Conservation (phyloP, 75 land plant genomes). For the Adiantum capillusveneris region DNA sequence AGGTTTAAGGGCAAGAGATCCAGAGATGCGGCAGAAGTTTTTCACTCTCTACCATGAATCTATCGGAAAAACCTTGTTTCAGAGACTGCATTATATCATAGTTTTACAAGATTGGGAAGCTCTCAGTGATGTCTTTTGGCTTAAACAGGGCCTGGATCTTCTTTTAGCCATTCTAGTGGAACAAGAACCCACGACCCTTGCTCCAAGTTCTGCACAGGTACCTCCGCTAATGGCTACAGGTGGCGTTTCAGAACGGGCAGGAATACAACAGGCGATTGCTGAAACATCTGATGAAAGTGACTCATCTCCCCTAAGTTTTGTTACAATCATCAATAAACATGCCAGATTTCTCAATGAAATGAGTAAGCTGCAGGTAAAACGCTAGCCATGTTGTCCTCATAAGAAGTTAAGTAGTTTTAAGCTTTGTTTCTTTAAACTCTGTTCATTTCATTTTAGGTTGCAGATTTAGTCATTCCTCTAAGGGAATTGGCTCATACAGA, state of each 20-base stretch:
- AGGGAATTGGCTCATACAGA: slow-evolving; percentile 93
- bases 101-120: slow-evolving; percentile 99
- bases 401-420: slow-evolving; percentile 4
- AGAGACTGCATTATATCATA: slow-evolving; percentile 84
- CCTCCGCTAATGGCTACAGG: slow-evolving; percentile 68
- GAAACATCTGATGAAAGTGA: slow-evolving; percentile 56
- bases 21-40: slow-evolving; percentile 79
- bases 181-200: slow-evolving; percentile 89
- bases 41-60: slow-evolving; percentile 92
- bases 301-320: slow-evolving; percentile 64
- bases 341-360: slow-evolving; percentile 76
- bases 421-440: neutral
- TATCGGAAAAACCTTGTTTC: slow-evolving; percentile 71
- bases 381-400: too few relatives aligned
- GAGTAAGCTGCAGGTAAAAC: slow-evolving; percentile 94
- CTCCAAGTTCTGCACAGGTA: slow-evolving; percentile 95
- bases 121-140: slow-evolving; percentile 96
- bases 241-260: slow-evolving; percentile 49
- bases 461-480: slow-evolving; percentile 76
- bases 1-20: slow-evolving; percentile 90
- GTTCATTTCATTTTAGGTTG: slow-evolving; percentile 47
- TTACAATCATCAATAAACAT: slow-evolving; percentile 69
- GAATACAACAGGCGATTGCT: slow-evolving; percentile 35
- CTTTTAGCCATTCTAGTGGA: slow-evolving; percentile 87
- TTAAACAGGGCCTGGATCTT: slow-evolving; percentile 95